Evolutionary conservation across 371 early-diverging fungal genomes (phyloP).

Genomic region (Apophysomyces ossiformis): DNA sequence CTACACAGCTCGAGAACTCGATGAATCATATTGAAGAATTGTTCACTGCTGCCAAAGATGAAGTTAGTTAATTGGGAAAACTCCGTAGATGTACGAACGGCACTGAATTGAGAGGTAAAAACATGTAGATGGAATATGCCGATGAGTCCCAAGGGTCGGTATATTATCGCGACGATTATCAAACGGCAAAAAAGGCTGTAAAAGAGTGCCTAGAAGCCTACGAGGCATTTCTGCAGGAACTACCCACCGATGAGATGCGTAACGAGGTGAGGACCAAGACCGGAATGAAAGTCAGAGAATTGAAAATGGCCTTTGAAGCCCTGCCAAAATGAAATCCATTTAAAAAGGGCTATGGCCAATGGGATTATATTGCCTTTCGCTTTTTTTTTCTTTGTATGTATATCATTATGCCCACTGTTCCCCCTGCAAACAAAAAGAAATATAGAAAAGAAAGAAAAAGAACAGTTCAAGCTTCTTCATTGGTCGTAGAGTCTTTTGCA

Average conservation of each 20-base stretch:
- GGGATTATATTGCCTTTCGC: background rate
- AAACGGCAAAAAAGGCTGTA: constrained; percentile 43
- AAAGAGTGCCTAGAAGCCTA: constrained; percentile 40
- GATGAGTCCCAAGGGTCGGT: constrained; percentile 47
- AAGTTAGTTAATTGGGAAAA: constrained; percentile 21
- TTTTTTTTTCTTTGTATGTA: constrained; percentile 1
- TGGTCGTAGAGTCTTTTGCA: constrained; percentile 9
- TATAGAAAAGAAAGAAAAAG: background rate
- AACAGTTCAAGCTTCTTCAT: constrained; percentile 10
- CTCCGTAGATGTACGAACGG: background rate
- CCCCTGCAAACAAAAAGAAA: background rate
- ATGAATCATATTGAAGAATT: constrained; percentile 46
- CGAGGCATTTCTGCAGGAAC: constrained; percentile 28
- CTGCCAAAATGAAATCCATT: constrained; percentile 36
- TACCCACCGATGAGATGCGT: constrained; percentile 44
- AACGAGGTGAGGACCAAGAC: constrained; percentile 40
- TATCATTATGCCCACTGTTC: background rate
- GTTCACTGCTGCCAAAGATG: constrained; percentile 42
- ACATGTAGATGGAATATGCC: constrained; percentile 43
- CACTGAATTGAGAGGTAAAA: background rate
- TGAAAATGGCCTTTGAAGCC: constrained; percentile 45
- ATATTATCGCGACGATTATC: constrained; percentile 47
- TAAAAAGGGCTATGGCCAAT: background rate
- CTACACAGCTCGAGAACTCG: constrained; percentile 27
- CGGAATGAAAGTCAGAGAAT: constrained; percentile 43